These are phyloP conservation scores for Fraxinus xanthoxyloides DNA, from an alignment of 305 asterid species.

Conservation along the genomic window DNA sequence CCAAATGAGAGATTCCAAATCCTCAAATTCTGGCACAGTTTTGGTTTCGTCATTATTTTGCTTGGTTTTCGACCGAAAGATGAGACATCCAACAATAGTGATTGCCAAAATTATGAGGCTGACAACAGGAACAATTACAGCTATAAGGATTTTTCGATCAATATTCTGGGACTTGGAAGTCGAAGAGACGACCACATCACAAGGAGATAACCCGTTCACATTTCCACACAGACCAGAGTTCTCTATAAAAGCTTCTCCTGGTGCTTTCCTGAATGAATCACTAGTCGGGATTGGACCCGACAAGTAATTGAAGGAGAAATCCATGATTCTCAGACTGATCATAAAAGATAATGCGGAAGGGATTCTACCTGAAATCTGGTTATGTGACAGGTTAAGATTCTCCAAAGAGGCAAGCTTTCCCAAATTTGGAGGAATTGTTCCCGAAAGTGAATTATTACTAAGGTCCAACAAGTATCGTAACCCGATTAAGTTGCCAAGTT, in stretches of 20 bases:
- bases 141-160: slow-evolving; percentile 40
- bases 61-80: slow-evolving; percentile 32
- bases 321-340: slow-evolving; percentile 48
- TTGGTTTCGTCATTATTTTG: slow-evolving; percentile 39
- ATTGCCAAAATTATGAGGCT: slow-evolving; percentile 42
- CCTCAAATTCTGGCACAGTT: slow-evolving; percentile 23
- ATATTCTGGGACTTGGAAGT: slow-evolving; percentile 33
- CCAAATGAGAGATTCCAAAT: slow-evolving; percentile 60
- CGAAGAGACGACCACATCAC: slow-evolving; percentile 27
- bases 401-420: slow-evolving; percentile 48
- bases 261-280: slow-evolving; percentile 37
- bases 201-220: slow-evolving; percentile 49
- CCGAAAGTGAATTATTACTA: slow-evolving; percentile 64
- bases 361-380: slow-evolving; percentile 55
- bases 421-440: slow-evolving; percentile 47
- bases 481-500: slow-evolving; percentile 50
- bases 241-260: slow-evolving; percentile 44
- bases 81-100: slow-evolving; percentile 28
- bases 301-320: slow-evolving; percentile 60
- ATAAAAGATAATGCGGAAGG: slow-evolving; percentile 47
- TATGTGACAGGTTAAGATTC: slow-evolving; percentile 60
- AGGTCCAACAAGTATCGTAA: slow-evolving; percentile 60
- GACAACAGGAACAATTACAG: slow-evolving; percentile 43
- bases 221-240: slow-evolving; percentile 69
- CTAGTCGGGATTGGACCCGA: slow-evolving; percentile 59